Base-by-base conservation (phyloP, 345 rosid species). In the Citrus hindsii region DNA sequence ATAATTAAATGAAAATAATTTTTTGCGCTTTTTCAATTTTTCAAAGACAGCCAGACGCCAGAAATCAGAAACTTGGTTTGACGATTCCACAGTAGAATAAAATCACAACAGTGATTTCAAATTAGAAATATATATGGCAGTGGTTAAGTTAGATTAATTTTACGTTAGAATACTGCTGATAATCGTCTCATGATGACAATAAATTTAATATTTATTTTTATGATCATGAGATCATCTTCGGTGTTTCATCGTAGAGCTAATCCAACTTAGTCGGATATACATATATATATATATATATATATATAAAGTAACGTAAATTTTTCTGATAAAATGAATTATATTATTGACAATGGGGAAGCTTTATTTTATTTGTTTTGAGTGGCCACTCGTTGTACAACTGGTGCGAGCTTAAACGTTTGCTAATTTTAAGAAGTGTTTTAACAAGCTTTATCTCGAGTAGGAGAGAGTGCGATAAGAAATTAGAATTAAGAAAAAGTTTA, bases 201-300 rank as follows among this genome's bases (percentile, higher is more conserved):
- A 7, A 8, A 8, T 38, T 7, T 38, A 8, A 38, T 38, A 38
- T 38, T 38, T 38, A 38, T 8, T 8, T 38, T 8, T 38, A 7
- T 0, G 10, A 8, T 38, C 0, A 1, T 38, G 4, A 32, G 33
- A 32, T 32, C 0, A 32, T 32, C 0, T 32, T 2, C 10, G 0
- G 0, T 38, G 1, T 0, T 38, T 9, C 0, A 38, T 2, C 1
- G 12, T 9, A 38, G 42, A 38, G 0, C 0, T 38, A 8, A 38
- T 38, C 2, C 0, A 38, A 7, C 9, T 7, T 7, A 37, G 1
- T 2, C 40, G 6, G 40, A 38, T 40, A 40, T 3, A 9, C 3
- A 3, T 16, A 4, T 51, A 4, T 51, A 16, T 16, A 16, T 1
- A 51, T 3, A 9, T 8, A 3, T 16, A 4, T 51, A 4, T 51